Percentiles rank a stretch among this genome's conserved stretches.
These are phyloP conservation scores for Pseudogymnoascus sp. DNA, from an alignment of 2,329 filamentous ascomycete genomes.

Conservation along the genomic window DNA sequence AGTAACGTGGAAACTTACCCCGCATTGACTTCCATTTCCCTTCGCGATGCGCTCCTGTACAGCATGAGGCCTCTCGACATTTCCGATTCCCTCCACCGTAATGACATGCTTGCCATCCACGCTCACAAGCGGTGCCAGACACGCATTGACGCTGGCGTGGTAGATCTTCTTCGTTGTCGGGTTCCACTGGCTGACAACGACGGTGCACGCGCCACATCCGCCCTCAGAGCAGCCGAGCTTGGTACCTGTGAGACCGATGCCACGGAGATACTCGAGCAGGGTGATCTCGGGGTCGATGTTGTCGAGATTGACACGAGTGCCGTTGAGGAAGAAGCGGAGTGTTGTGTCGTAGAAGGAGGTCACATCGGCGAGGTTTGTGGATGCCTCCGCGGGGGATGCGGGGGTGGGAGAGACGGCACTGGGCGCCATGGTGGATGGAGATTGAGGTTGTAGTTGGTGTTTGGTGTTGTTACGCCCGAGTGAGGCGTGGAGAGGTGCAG, in stretches of 20 bases:
- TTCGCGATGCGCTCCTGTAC: constrained; percentile 85
- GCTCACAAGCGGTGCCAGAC: constrained; percentile 82
- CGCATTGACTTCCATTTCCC: constrained; percentile 85
- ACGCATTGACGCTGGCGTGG: constrained; percentile 94
- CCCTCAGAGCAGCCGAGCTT: constrained; percentile 96
- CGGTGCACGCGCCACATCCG: constrained; percentile 91
- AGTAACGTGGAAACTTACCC: constrained; percentile 10
- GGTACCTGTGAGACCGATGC: constrained; percentile 87
- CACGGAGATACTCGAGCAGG: constrained; percentile 83
- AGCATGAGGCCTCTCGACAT: constrained; percentile 77
- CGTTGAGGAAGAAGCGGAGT: constrained; percentile 88
- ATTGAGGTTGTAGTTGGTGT: not conserved
- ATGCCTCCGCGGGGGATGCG: constrained; percentile 20
- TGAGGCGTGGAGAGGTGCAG: not conserved
- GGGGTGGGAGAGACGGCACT: constrained; percentile 43
- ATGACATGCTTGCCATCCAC: constrained; percentile 98
- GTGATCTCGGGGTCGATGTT: constrained; percentile 86
- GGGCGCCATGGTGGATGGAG: constrained; percentile 42
- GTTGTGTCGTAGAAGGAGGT: constrained; percentile 79
- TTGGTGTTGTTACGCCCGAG: not conserved
- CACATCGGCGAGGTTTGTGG: constrained; percentile 46
- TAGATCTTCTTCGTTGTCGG: constrained; percentile 80
- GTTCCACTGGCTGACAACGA: constrained; percentile 89
- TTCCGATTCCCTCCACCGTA: constrained; percentile 92
- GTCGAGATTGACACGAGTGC: constrained; percentile 79